These are phyloP conservation scores for Carex sylvatica DNA, from an alignment of 202 grass and related monocot species.

Conservation along the genomic window DNA sequence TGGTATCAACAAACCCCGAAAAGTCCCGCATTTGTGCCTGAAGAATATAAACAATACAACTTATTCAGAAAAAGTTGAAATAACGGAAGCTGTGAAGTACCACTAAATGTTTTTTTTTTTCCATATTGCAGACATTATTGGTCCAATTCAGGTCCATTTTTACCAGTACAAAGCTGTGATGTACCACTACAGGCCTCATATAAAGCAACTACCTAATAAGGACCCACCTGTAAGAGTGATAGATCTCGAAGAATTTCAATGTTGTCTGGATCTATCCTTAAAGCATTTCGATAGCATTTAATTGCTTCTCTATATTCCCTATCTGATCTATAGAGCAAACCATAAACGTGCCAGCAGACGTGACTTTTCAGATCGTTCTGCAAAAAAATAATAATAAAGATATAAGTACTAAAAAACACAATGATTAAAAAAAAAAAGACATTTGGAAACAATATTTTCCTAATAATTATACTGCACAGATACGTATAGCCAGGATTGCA, in stretches of 20 bases:
- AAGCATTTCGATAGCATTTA: constrained; percentile 99
- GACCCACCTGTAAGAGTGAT: constrained; percentile 90
- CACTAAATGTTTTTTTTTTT: constrained; percentile 1
- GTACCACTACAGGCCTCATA: not conserved
- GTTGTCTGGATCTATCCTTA: constrained; percentile 96
- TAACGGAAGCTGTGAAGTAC: not conserved
- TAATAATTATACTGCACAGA: not conserved
- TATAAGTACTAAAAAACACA: not conserved
- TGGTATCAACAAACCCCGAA: constrained; percentile 97
- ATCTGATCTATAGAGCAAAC: constrained; percentile 94
- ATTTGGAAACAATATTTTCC: not conserved
- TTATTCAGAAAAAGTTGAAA: constrained; percentile 22
- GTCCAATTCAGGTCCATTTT: not conserved
- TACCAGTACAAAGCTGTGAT: not conserved
- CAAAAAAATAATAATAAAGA: constrained; percentile 21
- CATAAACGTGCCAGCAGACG: constrained; percentile 99
- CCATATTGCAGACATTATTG: not conserved
- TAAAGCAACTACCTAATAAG: not conserved
- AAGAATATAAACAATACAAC: constrained; percentile 21
- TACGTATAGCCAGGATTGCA: not conserved
- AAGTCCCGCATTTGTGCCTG: constrained; percentile 99
- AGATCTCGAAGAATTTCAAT: constrained; percentile 99
- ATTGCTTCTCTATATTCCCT: constrained; percentile 99
- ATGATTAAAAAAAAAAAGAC: not conserved
- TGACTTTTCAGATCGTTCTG: constrained; percentile 99